Percentiles rank a stretch among this genome's conserved stretches.
Evolutionary conservation across 2,329 filamentous ascomycete species (phyloP).

Genomic region (Diplodia seriata): DNA sequence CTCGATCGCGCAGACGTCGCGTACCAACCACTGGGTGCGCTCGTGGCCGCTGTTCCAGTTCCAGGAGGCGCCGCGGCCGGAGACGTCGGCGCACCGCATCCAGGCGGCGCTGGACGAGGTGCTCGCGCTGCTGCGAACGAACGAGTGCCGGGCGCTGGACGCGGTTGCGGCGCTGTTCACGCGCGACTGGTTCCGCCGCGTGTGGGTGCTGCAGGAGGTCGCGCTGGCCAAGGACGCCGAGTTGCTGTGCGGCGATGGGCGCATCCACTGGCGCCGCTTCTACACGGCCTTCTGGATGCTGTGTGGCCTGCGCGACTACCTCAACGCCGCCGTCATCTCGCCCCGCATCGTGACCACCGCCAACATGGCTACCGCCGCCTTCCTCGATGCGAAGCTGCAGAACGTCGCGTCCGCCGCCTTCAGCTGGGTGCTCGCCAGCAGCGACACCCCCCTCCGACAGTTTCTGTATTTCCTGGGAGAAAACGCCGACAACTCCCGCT

Average conservation of each 20-base stretch:
- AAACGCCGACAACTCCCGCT: neutral
- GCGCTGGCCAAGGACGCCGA: conserved; percentile 14
- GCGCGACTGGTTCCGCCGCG: conserved; percentile 34
- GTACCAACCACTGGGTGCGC: neutral
- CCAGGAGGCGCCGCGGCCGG: neutral
- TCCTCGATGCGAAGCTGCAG: conserved; percentile 13
- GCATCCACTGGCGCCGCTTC: conserved; percentile 1
- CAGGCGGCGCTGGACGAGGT: conserved; percentile 3
- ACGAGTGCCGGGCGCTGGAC: neutral
- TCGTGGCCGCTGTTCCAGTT: conserved; percentile 20
- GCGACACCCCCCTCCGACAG: neutral
- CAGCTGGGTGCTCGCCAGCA: conserved; percentile 1
- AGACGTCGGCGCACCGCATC: neutral
- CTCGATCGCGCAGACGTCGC: neutral
- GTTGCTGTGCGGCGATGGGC: neutral
- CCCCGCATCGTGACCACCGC: neutral
- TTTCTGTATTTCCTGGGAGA: conserved; percentile 18
- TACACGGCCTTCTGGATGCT: conserved; percentile 26
- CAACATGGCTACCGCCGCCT: conserved; percentile 1
- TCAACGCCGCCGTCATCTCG: conserved; percentile 1
- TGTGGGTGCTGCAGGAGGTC: conserved; percentile 36
- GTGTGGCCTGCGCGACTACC: conserved; percentile 29
- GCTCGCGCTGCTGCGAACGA: conserved; percentile 1
- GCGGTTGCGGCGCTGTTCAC: conserved; percentile 12
- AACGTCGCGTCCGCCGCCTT: conserved; percentile 10